Conservation (phyloP, 495 filamentous ascomycete genomes). For the Cercophora newfieldiana region DNA sequence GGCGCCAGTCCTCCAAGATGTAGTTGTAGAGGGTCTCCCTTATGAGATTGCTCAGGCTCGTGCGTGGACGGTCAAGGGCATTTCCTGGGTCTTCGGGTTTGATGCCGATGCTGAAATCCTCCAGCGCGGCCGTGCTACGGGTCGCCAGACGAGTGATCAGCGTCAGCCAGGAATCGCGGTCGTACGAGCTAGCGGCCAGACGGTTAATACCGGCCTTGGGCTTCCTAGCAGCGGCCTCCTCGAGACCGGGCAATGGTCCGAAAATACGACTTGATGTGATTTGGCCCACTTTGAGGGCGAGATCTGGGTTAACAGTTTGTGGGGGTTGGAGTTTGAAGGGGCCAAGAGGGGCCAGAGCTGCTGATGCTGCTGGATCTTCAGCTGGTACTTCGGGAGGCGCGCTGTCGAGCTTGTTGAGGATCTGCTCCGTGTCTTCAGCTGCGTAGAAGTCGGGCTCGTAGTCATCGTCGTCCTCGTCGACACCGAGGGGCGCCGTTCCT, state of each 20-base stretch:
- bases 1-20: conserved; percentile 86
- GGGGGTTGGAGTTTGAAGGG: conserved; percentile 80
- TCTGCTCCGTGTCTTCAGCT: conserved; percentile 70
- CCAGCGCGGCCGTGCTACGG: conserved; percentile 67
- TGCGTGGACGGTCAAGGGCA: conserved; percentile 25
- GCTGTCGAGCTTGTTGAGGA: conserved; percentile 68
- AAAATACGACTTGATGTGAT: conserved; percentile 75
- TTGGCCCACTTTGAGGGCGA: conserved; percentile 66
- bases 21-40: conserved; percentile 79
- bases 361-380: conserved; percentile 37
- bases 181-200: conserved; percentile 80
- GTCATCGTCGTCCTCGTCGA: conserved; percentile 78
- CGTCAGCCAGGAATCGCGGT: conserved; percentile 88
- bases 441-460: conserved; percentile 83
- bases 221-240: conserved; percentile 53
- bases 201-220: conserved; percentile 72
- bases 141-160: conserved; percentile 85
- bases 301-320: conserved; percentile 65
- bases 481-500: conserved; percentile 49
- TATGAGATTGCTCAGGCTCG: conserved; percentile 63
- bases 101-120: conserved; percentile 44
- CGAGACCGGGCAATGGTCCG: conserved; percentile 66
- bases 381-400: conserved; percentile 52
- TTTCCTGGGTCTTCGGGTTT: conserved; percentile 49
- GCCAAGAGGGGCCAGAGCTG: conserved; percentile 52